Base-by-base conservation (phyloP, 768 basidiomycete genomes). In the Sarcodon aspratus region DNA sequence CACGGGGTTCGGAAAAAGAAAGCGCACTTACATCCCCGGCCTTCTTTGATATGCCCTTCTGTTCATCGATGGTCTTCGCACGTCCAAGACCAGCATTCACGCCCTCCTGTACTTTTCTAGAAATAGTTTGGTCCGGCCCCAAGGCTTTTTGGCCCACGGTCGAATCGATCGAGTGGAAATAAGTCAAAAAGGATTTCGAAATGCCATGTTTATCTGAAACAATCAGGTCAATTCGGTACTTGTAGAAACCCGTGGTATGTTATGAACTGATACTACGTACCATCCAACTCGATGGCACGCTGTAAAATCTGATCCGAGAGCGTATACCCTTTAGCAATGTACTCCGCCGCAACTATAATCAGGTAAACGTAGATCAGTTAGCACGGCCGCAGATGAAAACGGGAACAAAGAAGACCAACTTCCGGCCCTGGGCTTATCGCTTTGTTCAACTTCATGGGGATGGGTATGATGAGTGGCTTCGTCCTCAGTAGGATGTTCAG, bases 371-470 rank as follows among this genome's bases (percentile, higher is more conserved):
- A 27, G 21, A 27, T 34, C 21, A 36, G 33, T 48, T 45, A 49
- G 50, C 17, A 32, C 13, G 11, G 8, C 18, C 27, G 17, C 13
- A 37, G 32, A 32, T 10, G 18, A 9, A 38, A 12, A 12, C 13
- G 17, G 33, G 35, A 32, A 34, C 17, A 10, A 11, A 37, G n/a
- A 13, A 1, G 6, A 66, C 81, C 57, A 56, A 87, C 85, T 89
- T 42, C 80, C 88, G 13, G 87, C 85, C 32, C 87, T 71, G 1
- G 95, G 95, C 69, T 99, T 99, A 65, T 95, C 92, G 36, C 81
- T 75, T 67, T 96, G 93, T 12, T 85, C 79, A 57, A 87, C 71
- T 45, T 4, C 27, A 17, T 44, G 59, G 62, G 3, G 69, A 65
- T 48, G 59, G 60, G 18, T 66, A 63, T 7, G 67, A 63, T 7